phyloP scores from a whole-genome alignment of 1,284 basidiomycete genomes.

The Schizophyllum amplum region DNA sequence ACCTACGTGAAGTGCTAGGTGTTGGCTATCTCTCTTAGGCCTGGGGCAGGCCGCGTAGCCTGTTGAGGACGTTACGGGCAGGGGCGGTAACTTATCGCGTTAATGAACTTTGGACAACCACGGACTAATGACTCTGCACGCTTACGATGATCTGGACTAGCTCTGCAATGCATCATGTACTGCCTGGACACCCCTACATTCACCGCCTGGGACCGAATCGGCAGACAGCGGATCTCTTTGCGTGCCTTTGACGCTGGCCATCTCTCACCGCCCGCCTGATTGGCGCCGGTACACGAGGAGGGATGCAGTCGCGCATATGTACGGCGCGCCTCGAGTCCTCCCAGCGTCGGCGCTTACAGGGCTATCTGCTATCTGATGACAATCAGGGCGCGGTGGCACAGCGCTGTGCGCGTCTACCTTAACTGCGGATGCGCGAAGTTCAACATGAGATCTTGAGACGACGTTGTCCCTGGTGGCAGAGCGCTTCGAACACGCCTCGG shows the following conservation, averaged over 20 bases:
- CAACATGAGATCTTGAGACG: not conserved
- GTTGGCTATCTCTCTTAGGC: not conserved
- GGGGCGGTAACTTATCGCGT: not conserved
- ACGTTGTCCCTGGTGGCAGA: not conserved
- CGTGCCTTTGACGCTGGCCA: not conserved
- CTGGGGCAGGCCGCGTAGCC: not conserved
- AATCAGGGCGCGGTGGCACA: too few species aligned
- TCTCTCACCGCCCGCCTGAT: too few species aligned
- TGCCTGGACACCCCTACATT: not conserved
- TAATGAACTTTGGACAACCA: not conserved
- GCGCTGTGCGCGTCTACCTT: not conserved
- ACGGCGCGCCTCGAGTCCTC: not conserved
- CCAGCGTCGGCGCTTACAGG: not conserved
- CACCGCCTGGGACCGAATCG: not conserved
- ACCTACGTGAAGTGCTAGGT: not conserved
- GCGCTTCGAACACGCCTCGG: not conserved
- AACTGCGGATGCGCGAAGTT: not conserved
- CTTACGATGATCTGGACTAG: not conserved
- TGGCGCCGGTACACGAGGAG: too few species aligned
- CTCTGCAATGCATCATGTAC: not conserved
- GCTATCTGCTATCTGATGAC: not conserved
- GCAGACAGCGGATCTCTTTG: not conserved
- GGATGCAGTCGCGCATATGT: too few species aligned
- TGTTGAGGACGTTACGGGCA: not conserved
- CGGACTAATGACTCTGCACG: not conserved